Evolutionary conservation across 768 basidiomycete genomes (phyloP).

Genomic region (Mycena haematopus): DNA sequence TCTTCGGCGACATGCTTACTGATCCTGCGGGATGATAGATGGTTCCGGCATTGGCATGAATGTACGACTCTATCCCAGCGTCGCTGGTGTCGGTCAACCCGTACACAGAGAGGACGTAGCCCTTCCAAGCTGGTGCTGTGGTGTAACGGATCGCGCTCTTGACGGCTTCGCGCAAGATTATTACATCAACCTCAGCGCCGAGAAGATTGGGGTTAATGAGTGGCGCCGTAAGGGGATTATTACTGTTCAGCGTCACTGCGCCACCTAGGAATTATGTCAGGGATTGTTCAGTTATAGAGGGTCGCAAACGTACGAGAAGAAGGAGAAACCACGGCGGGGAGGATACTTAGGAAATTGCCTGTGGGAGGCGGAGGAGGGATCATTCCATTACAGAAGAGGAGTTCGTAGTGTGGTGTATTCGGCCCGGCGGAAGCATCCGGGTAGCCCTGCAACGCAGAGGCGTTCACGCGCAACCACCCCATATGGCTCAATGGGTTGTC

Average conservation of each 20-base stretch:
- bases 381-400: conserved; percentile 33
- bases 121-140: too few species aligned
- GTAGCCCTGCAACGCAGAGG: conserved; percentile 20
- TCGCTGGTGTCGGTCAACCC: too few species aligned
- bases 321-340: conserved; percentile 34
- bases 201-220: too few species aligned
- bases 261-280: conserved; percentile 30
- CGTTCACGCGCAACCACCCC: too few species aligned
- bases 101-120: too few species aligned
- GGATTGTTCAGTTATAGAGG: not conserved
- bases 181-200: too few species aligned
- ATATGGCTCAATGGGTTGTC: conserved; percentile 29
- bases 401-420: conserved; percentile 39
- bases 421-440: conserved; percentile 40
- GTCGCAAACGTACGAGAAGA: conserved; percentile 29
- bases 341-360: conserved; percentile 33
- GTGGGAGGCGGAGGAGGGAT: conserved; percentile 26
- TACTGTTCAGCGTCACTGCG: conserved; percentile 42
- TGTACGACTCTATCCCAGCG: too few species aligned
- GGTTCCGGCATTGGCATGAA: too few species aligned
- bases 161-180: too few species aligned
- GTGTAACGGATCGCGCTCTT: too few species aligned
- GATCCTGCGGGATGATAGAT: too few species aligned
- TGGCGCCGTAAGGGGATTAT: conserved; percentile 47
- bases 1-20: too few species aligned